Conservation (phyloP, 2,329 filamentous ascomycete genomes). For the Fusarium sororula region DNA sequence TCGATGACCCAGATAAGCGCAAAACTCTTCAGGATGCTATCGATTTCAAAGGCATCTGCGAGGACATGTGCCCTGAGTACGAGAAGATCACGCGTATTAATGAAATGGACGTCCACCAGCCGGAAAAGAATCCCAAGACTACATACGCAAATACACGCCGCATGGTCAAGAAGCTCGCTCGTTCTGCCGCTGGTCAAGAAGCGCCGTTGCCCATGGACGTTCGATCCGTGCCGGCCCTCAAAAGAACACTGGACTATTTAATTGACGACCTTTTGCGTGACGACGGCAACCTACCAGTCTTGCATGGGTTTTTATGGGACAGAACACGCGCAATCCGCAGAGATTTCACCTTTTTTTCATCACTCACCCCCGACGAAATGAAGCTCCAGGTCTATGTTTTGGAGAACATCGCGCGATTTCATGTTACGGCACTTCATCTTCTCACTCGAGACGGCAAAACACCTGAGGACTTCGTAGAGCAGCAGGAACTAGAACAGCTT, state of each 20-base stretch:
- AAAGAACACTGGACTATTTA: constrained; percentile 70
- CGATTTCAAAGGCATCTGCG: constrained; percentile 73
- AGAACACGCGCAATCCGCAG: constrained; percentile 72
- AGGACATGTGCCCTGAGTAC: constrained; percentile 75
- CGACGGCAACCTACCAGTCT: constrained; percentile 62
- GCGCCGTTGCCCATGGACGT: constrained; percentile 75
- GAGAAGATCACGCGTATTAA: constrained; percentile 71
- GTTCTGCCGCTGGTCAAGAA: constrained; percentile 74
- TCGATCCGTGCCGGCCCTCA: constrained; percentile 66
- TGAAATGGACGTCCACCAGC: constrained; percentile 65
- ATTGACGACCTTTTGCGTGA: constrained; percentile 66
- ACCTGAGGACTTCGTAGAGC: constrained; percentile 69
- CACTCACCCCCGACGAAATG: constrained; percentile 65
- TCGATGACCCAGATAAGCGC: constrained; percentile 72
- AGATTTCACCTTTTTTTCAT: constrained; percentile 74
- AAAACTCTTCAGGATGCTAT: constrained; percentile 71
- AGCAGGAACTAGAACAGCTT: constrained; percentile 74
- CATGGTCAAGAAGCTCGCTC: constrained; percentile 74
- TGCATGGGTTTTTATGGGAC: constrained; percentile 75
- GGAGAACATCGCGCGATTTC: constrained; percentile 73
- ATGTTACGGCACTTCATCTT: constrained; percentile 71
- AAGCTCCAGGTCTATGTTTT: constrained; percentile 69
- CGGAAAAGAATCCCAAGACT: constrained; percentile 61
- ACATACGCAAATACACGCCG: constrained; percentile 58
- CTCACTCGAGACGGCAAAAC: constrained; percentile 65